Conservation (phyloP, 164 flowering plant genomes). For the Macadamia integrifolia region DNA sequence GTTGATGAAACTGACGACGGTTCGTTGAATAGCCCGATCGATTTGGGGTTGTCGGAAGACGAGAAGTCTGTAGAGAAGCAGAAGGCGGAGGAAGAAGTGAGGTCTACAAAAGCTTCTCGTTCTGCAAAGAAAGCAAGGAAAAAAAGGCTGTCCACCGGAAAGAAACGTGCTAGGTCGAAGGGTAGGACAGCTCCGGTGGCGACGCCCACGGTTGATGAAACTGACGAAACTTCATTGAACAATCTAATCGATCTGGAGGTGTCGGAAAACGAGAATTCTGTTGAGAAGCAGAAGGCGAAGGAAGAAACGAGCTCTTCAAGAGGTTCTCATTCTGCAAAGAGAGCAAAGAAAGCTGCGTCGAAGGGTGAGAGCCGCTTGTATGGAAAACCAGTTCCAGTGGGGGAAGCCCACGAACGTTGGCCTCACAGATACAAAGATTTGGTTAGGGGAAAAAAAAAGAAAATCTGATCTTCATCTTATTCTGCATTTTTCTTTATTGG, state of each 20-base stretch:
- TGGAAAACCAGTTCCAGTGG: slow-evolving; percentile 15
- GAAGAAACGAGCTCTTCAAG: background rate
- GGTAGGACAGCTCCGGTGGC: too few relatives aligned
- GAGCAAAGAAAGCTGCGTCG: background rate
- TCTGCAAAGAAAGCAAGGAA: background rate
- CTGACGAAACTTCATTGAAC: too few relatives aligned
- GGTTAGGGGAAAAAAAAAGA: background rate
- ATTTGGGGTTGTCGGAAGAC: background rate
- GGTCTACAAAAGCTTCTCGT: background rate
- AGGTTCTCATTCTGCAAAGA: background rate
- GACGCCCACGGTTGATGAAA: too few relatives aligned
- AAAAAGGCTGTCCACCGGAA: too few relatives aligned
- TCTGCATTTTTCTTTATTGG: background rate
- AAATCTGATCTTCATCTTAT: too few relatives aligned
- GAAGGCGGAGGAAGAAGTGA: background rate
- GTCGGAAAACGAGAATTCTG: background rate
- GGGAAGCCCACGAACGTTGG: slow-evolving; percentile 14
- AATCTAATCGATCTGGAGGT: background rate
- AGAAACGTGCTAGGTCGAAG: too few relatives aligned
- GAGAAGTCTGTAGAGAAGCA: background rate
- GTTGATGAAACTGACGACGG: too few relatives aligned
- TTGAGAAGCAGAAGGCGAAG: background rate
- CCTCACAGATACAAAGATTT: slow-evolving; percentile 15
- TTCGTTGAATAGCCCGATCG: too few relatives aligned
- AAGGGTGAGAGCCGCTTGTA: background rate